Evolutionary conservation across 257 asterid genomes (phyloP).

Genomic region (Solanum ahanhuiri): DNA sequence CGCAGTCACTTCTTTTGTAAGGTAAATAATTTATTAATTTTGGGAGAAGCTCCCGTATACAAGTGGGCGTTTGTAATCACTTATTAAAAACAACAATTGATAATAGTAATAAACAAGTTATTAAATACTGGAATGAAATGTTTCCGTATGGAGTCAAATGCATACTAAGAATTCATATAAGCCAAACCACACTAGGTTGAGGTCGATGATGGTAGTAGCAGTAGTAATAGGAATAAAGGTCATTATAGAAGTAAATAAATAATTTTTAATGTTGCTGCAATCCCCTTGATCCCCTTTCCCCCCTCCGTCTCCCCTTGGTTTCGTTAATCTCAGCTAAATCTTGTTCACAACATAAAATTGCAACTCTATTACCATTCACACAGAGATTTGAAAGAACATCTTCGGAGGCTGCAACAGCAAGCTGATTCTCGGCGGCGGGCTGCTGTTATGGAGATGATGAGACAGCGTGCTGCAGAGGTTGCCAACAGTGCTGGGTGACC

Average conservation of each 20-base stretch:
- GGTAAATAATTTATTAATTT: background rate
- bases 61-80: background rate
- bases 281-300: background rate
- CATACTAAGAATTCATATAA: background rate
- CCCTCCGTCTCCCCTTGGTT: background rate
- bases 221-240: background rate
- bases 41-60: background rate
- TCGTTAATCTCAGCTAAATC: background rate
- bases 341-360: background rate
- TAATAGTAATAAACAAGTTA: background rate
- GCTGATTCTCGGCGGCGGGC: slow-evolving; percentile 96
- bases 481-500: slow-evolving; percentile 36
- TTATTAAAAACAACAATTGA: background rate
- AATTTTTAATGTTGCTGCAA: background rate
- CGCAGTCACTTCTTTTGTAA: background rate
- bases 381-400: slow-evolving; percentile 81
- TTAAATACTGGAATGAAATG: background rate
- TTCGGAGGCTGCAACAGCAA: slow-evolving; percentile 77
- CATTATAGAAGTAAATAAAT: background rate
- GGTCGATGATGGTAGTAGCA: background rate
- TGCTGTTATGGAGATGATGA: slow-evolving; percentile 94
- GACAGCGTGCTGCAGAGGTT: slow-evolving; percentile 94
- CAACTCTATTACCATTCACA: background rate
- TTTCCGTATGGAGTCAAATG: background rate
- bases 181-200: background rate